A percentile compares a stretch with the other conserved stretches of the same genome.
phyloP scores from a whole-genome alignment of 768 basidiomycete species.

The Podaxis rugospora region DNA sequence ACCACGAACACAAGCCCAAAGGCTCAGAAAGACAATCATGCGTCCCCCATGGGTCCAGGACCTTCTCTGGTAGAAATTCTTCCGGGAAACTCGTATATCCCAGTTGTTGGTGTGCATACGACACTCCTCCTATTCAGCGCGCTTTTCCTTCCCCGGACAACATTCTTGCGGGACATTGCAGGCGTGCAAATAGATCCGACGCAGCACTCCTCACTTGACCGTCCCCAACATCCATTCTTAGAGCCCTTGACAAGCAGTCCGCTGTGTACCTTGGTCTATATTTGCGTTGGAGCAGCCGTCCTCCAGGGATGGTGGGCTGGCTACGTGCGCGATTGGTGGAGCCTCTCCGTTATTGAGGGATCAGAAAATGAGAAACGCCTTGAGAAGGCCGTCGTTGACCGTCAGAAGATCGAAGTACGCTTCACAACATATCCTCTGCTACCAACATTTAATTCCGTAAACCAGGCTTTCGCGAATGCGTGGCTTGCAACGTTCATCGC shows the following conservation, averaged over 20 bases:
- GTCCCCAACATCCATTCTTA: conserved; percentile 70
- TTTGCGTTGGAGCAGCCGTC: conserved; percentile 48
- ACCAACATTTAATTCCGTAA: background rate
- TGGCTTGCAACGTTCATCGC: conserved; percentile 46
- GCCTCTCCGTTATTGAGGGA: conserved; percentile 34
- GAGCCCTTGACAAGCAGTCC: conserved; percentile 62
- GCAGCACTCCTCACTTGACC: conserved; percentile 42
- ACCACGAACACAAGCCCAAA: background rate
- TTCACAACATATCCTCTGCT: background rate
- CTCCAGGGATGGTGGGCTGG: conserved; percentile 72
- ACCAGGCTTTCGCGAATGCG: conserved; percentile 49
- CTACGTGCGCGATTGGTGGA: conserved; percentile 58
- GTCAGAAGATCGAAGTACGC: conserved; percentile 36
- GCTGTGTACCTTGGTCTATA: conserved; percentile 50
- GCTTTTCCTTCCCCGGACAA: conserved; percentile 67
- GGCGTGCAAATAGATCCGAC: conserved; percentile 24
- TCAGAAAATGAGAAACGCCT: conserved; percentile 37
- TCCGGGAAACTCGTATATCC: conserved; percentile 39
- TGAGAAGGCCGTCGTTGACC: conserved; percentile 35
- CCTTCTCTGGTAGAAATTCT: background rate
- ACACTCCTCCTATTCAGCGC: conserved; percentile 61
- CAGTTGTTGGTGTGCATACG: conserved; percentile 63
- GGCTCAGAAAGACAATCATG: background rate
- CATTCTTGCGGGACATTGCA: conserved; percentile 37
- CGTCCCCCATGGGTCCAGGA: background rate